Evolutionary conservation across 805 yeast species (phyloP), one percentile per base, ranked within the genome.

Genomic region (Cephaloascus albidus): DNA sequence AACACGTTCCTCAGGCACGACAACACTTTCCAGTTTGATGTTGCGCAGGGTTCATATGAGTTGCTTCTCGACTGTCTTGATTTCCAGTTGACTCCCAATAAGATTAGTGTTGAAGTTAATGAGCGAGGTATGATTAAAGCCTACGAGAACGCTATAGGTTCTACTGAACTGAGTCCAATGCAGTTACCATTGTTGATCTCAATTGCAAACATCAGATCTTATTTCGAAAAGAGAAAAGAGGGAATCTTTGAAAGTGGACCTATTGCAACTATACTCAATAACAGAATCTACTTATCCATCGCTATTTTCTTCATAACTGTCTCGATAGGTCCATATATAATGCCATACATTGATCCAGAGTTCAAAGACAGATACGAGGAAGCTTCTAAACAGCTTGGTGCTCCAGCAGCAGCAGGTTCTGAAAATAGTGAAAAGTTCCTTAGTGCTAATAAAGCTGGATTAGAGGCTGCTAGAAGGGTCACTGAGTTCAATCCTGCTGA

Each of bases 241-340:
- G 58, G 68, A 3, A 36, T 67, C 3, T 44, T 64, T 2, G 48
- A 57, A 30, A 45, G 52, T 33, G 72, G 71, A 2, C 61, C 65
- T 3, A 30, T 65, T 2, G 69, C 64, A 8, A 53, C 55, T 2
- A 45, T 67, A 6, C 28, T 64, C 8, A 53, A 57, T 36, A 60
- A 64, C 26, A 65, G 63, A 35, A 53, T 64, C 55, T 66, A 65
- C 40, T 45, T 61, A 18, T 57, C 54, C 3, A 57, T 55, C 17
- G 57, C 53, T 4, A 37, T 61, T 0, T 42, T 64, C 3, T 45
- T 45, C 1, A 54, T 58, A 31, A 16, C 17, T 31, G 10, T 31
- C 17, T 14, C 17, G 18, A 8, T 31, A n/a, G 33, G 18, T 14
- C 33, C 33, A n/a, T n/a, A 8, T 8, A n/a, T 31, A n/a, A 31